Base-by-base conservation (phyloP, 345 rosid species). In the Citrus australasica region DNA sequence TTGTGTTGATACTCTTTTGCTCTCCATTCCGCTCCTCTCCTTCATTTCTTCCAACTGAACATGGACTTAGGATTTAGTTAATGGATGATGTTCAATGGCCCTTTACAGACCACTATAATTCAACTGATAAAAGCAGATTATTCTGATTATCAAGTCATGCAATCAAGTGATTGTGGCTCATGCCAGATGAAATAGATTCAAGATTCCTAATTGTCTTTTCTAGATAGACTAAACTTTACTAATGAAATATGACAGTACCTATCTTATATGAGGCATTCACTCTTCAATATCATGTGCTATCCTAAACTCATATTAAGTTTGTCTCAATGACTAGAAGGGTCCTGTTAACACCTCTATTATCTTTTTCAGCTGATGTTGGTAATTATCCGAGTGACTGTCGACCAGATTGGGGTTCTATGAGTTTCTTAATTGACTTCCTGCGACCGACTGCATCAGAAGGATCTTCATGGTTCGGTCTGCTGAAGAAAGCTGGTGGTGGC, bases 401-500 rank as follows among this genome's bases (percentile, higher is more conserved):
- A 73, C 97, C 97, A 22, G 88, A 90, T 53, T 93, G 98, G 98
- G 99, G 98, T 64, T 74, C 78, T 60, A 89, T 93, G 98, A 88
- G 88, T 82, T 95, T 95, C 87, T 87, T 95, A 4, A 81, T 85
- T 59, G 92, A 95, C 79, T 92, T 95, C 86, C 85, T 95, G 74
- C 87, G 99, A 80, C 98, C 99, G 7, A 88, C 85, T n/a, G 48
- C 78, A 40, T 80, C 88, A 1, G 92, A 87, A 85, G 97, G 92
- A 67, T 82, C 95, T 19, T 84, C 97, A 11, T 95, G 98, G 98
- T 89, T 74, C 81, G 78, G 85, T 87, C 78, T 92, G 35, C 89
- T 95, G 73, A 93, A 86, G 88, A 89, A 87, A 87, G 99, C 99
- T 17, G 93, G 96, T 69, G 99, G 99, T 32, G 99, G 99, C 78